Percentiles rank a stretch among this genome's conserved stretches.
Conservation (phyloP, 2,329 filamentous ascomycete genomes). For the Diaporthe sp. region DNA sequence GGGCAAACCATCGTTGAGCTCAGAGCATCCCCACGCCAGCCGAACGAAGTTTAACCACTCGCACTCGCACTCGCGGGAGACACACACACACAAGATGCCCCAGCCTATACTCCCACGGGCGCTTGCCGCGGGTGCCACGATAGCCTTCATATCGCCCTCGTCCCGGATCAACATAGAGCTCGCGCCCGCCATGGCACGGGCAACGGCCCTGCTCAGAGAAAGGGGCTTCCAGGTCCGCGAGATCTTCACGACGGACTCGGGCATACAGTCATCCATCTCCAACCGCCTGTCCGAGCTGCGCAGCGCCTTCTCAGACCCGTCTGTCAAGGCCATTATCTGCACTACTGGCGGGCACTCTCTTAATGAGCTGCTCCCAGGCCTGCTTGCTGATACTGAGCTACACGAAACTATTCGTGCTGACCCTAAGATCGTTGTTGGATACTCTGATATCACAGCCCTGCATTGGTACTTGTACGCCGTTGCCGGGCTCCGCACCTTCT, state of each 20-base stretch:
- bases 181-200: constrained; percentile 50
- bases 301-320: constrained; percentile 53
- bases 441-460: constrained; percentile 57
- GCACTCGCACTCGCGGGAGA: not conserved
- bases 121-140: constrained; percentile 53
- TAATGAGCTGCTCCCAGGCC: constrained; percentile 55
- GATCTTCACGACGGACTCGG: constrained; percentile 49
- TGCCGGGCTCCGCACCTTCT: constrained; percentile 58
- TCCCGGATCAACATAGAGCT: constrained; percentile 51
- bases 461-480: constrained; percentile 57
- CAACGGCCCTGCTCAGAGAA: constrained; percentile 47
- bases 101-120: constrained; percentile 25
- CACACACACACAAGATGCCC: not conserved
- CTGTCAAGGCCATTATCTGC: constrained; percentile 54
- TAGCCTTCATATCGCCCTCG: constrained; percentile 58
- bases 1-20: not conserved
- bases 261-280: constrained; percentile 52
- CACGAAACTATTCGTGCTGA: constrained; percentile 51
- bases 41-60: not conserved
- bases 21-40: not conserved
- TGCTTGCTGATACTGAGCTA: constrained; percentile 54
- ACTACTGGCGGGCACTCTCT: constrained; percentile 56
- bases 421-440: constrained; percentile 59
- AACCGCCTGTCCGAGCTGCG: constrained; percentile 56
- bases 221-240: constrained; percentile 53